These are phyloP conservation scores for Pyrus hybrid DNA, from an alignment of 331 rosid species.

Conservation along the genomic window DNA sequence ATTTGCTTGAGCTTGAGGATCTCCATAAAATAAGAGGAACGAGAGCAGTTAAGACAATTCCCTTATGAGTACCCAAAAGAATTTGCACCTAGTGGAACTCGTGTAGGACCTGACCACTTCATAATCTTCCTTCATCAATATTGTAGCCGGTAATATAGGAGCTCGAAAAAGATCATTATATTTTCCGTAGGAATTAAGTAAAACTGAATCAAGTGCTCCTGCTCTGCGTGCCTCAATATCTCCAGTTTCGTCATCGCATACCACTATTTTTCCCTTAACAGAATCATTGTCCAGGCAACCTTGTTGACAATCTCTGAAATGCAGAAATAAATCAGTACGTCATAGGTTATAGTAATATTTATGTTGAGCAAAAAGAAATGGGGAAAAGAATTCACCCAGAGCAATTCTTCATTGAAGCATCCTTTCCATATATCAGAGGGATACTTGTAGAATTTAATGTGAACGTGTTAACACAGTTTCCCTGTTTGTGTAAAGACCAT, in stretches of 20 bases:
- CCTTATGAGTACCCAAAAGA: too few species aligned
- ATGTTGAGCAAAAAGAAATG: background rate
- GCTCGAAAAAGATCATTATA: background rate
- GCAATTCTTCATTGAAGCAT: background rate
- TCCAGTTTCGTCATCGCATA: background rate
- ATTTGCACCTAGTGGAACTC: background rate
- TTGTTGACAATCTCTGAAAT: background rate
- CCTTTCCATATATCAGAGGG: background rate
- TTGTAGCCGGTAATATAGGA: background rate
- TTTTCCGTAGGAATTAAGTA: background rate
- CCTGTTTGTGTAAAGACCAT: background rate
- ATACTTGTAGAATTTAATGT: constrained; percentile 5
- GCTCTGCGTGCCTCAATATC: background rate
- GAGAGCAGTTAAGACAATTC: too few species aligned
- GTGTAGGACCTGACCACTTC: background rate
- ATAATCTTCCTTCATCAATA: background rate
- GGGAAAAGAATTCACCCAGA: background rate
- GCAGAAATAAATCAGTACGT: background rate
- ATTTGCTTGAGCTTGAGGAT: constrained; percentile 3
- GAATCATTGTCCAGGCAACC: background rate
- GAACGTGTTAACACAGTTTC: constrained; percentile 12
- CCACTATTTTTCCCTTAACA: constrained; percentile 26
- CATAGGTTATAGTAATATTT: too few species aligned
- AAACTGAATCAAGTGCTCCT: constrained; percentile 14
- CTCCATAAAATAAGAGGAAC: background rate